Percentiles rank a stretch among this genome's conserved stretches.
Conservation (phyloP, 2,329 filamentous ascomycete genomes). For the Fusarium armeniacum region DNA sequence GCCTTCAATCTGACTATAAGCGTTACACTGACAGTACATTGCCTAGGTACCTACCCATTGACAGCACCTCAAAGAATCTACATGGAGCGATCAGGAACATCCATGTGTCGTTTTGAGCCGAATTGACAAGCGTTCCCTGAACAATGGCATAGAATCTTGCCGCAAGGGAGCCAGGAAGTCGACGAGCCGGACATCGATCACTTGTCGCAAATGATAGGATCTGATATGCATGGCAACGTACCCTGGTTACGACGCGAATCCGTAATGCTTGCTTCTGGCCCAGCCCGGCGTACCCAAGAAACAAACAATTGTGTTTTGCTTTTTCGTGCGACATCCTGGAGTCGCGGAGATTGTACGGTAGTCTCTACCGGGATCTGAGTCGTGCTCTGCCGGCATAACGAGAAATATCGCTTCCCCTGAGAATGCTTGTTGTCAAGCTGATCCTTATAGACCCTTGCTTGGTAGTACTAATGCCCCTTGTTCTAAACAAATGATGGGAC, state of each 20-base stretch:
- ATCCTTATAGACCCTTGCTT: not conserved
- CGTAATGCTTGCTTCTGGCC: conserved; percentile 3
- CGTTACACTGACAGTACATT: conserved; percentile 2
- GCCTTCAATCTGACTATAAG: not conserved
- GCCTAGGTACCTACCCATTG: not conserved
- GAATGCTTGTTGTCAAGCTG: not conserved
- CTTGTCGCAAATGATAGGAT: conserved; percentile 42
- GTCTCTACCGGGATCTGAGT: not conserved
- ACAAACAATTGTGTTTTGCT: conserved; percentile 4
- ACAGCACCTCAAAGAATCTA: not conserved
- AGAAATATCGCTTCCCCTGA: conserved; percentile 11
- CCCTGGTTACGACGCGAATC: conserved; percentile 8
- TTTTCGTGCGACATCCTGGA: not conserved
- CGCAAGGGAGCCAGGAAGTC: not conserved
- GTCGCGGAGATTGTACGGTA: conserved; percentile 4
- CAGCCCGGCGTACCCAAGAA: not conserved
- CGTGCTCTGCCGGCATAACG: not conserved
- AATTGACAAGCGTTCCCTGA: conserved; percentile 18
- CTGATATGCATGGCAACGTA: conserved; percentile 26
- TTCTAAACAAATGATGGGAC: not conserved
- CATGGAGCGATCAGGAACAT: not conserved
- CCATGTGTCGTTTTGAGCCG: conserved; percentile 16
- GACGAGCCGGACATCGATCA: not conserved
- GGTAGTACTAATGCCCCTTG: conserved; percentile 7
- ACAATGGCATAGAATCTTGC: not conserved